A percentile compares a stretch with the other conserved stretches of the same genome.
phyloP scores from a whole-genome alignment of 192 early-diverging fungal genomes.

The Polychytrium aggregatum region DNA sequence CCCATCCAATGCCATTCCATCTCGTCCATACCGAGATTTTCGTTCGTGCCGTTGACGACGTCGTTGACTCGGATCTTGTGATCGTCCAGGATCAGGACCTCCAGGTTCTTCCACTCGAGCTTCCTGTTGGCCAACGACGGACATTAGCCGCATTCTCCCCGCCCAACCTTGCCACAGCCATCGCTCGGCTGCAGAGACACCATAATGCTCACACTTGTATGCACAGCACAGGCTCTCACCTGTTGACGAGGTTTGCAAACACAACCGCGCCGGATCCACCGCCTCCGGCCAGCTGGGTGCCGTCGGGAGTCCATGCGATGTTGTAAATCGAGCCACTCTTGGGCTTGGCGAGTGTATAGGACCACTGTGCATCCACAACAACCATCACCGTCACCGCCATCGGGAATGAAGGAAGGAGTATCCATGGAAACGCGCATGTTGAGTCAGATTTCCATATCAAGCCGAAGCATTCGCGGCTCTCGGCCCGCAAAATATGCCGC shows the following conservation, averaged over 20 bases:
- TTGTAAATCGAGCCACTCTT: conserved; percentile 37
- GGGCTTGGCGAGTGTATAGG: conserved; percentile 36
- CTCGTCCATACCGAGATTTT: conserved; percentile 29
- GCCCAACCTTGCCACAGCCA: too few species aligned
- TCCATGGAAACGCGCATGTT: too few species aligned
- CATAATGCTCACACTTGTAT: too few species aligned
- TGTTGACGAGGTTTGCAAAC: conserved; percentile 40
- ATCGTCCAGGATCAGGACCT: conserved; percentile 43
- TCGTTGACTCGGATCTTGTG: conserved; percentile 37
- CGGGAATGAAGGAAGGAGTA: conserved; percentile 6
- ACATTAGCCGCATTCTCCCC: conserved; percentile 1
- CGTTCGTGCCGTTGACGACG: conserved; percentile 29
- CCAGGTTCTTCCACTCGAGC: conserved; percentile 47
- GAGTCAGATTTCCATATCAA: too few species aligned
- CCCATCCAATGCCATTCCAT: too few species aligned
- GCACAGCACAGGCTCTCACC: conserved; percentile 13
- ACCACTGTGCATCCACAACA: conserved; percentile 25
- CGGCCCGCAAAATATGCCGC: too few species aligned
- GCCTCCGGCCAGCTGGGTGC: conserved; percentile 43
- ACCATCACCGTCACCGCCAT: neutral
- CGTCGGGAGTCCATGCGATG: conserved; percentile 52
- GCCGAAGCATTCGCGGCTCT: too few species aligned
- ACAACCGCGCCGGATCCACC: conserved; percentile 39
- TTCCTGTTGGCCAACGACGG: conserved; percentile 12
- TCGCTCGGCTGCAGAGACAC: too few species aligned